Conservation (phyloP, 441 rosid genomes). For the Adansonia gregorii region DNA sequence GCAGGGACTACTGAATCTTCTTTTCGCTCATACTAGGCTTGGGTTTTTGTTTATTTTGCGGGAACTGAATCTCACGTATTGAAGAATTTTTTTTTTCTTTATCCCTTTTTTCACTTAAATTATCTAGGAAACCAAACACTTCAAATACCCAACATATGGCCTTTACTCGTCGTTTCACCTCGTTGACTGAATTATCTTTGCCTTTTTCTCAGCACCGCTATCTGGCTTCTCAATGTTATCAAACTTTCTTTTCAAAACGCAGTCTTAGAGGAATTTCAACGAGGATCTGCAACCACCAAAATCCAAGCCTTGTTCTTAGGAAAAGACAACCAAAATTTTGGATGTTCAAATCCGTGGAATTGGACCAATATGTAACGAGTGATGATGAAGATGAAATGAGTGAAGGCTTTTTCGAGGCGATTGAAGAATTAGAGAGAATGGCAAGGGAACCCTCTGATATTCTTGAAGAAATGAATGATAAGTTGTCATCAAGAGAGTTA, state of each 20-base stretch:
- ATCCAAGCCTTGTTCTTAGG: constrained; percentile 32
- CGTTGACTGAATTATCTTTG: constrained; percentile 43
- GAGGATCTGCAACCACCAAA: constrained; percentile 41
- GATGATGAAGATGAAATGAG: constrained; percentile 74
- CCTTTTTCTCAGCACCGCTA: constrained; percentile 32
- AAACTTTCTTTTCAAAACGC: constrained; percentile 16
- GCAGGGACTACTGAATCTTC: neutral
- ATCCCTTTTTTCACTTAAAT: neutral
- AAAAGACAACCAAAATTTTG: constrained; percentile 33
- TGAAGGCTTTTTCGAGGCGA: constrained; percentile 80
- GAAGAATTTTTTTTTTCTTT: constrained; percentile 5
- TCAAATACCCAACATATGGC: constrained; percentile 44
- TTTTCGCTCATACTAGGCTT: constrained; percentile 17
- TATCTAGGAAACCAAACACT: constrained; percentile 21
- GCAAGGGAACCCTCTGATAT: constrained; percentile 87
- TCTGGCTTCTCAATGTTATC: constrained; percentile 30
- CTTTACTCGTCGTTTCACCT: constrained; percentile 41
- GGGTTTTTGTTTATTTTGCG: constrained; percentile 13
- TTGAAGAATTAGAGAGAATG: constrained; percentile 88
- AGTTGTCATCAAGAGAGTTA: constrained; percentile 73
- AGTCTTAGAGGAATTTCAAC: constrained; percentile 29
- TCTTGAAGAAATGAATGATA: constrained; percentile 86
- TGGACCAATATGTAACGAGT: constrained; percentile 67
- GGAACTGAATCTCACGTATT: neutral
- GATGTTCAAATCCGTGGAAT: constrained; percentile 55